Conservation (phyloP, 495 filamentous ascomycete genomes). For the Aspergillus steynii region DNA sequence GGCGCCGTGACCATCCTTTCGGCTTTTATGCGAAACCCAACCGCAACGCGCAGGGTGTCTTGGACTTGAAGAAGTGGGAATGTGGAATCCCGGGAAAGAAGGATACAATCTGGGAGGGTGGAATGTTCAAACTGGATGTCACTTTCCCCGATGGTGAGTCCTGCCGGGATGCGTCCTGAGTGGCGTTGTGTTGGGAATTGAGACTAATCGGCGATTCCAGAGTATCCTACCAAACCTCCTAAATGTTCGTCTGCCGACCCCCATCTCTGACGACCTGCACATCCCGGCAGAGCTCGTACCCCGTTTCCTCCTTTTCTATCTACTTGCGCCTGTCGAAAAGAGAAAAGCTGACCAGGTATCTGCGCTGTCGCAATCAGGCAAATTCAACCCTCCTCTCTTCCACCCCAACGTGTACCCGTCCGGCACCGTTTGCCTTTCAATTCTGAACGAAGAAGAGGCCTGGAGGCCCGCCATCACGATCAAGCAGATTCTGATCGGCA, state of each 20-base stretch:
- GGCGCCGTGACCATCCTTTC: constrained; percentile 95
- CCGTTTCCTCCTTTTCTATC: not conserved
- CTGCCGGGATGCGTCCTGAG: not conserved
- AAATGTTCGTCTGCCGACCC: constrained; percentile 69
- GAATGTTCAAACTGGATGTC: constrained; percentile 90
- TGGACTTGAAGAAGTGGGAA: constrained; percentile 95
- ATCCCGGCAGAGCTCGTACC: not conserved
- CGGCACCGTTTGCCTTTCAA: constrained; percentile 95
- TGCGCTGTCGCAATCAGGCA: constrained; percentile 59
- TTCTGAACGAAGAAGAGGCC: constrained; percentile 96
- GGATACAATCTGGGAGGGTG: constrained; percentile 95
- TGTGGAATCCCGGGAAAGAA: constrained; percentile 95
- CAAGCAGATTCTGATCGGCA: constrained; percentile 93
- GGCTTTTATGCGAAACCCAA: constrained; percentile 93
- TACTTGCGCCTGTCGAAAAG: not conserved
- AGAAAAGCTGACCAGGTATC: not conserved
- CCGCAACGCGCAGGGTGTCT: constrained; percentile 72
- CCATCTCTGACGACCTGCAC: not conserved
- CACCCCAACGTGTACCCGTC: constrained; percentile 99
- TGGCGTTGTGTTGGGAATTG: not conserved
- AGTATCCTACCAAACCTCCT: constrained; percentile 97
- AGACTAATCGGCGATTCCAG: constrained; percentile 49
- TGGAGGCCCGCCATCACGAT: constrained; percentile 99
- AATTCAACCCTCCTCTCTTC: constrained; percentile 94
- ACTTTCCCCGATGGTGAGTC: constrained; percentile 90